A percentile compares a stretch with the other conserved stretches of the same genome.
These are phyloP conservation scores for Leishmania tarentolae DNA, from an alignment of 208 protist species.

Conservation along the genomic window DNA sequence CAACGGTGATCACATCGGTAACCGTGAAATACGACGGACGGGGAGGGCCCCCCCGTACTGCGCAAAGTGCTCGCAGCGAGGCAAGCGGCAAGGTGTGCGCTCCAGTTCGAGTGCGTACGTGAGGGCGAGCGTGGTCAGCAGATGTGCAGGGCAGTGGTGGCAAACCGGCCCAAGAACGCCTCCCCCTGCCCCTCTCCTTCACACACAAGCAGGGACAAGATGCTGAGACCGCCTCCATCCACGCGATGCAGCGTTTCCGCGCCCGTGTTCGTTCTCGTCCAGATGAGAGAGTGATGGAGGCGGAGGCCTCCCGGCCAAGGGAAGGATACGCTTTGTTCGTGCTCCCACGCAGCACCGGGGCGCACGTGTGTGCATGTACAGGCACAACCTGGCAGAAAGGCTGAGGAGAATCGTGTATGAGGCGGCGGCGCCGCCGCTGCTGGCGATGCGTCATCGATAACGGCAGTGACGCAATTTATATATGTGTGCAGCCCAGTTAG, in stretches of 20 bases:
- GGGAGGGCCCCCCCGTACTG: neutral
- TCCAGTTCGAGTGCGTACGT: neutral
- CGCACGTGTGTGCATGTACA: neutral
- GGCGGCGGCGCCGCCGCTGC: neutral
- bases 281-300: neutral
- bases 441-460: neutral
- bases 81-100: neutral
- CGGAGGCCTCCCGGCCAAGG: neutral
- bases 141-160: neutral
- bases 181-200: neutral
- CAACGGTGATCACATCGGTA: neutral
- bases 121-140: neutral
- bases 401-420: neutral
- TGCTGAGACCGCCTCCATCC: neutral
- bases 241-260: neutral
- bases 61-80: neutral
- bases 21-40: neutral
- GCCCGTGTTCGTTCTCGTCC: neutral
- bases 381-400: neutral
- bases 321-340: neutral
- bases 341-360: neutral
- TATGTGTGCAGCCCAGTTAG: neutral
- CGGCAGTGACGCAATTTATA: neutral
- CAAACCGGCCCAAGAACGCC: neutral
- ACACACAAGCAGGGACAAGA: neutral